Evolutionary conservation across 306 rosid species (phyloP).

Genomic region (Cucumis hystrix): DNA sequence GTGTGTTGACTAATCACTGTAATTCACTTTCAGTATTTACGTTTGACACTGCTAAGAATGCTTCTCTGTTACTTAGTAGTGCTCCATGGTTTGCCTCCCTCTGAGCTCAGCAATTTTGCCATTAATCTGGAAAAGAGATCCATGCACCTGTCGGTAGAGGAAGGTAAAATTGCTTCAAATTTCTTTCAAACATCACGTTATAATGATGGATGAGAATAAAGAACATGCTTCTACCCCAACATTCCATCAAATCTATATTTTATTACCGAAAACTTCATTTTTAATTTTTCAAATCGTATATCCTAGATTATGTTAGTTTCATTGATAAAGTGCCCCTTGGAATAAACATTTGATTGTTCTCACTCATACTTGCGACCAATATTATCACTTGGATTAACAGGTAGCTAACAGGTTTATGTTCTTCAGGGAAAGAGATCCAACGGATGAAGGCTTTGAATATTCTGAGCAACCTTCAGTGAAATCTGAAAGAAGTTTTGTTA

Average conservation of each 20-base stretch:
- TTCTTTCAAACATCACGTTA: background rate
- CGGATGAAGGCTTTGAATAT: slow-evolving; percentile 33
- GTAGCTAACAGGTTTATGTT: background rate
- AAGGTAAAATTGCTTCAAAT: slow-evolving; percentile 20
- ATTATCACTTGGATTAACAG: background rate
- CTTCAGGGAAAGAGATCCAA: slow-evolving; percentile 32
- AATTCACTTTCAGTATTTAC: background rate
- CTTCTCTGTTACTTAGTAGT: slow-evolving; percentile 7
- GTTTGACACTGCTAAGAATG: background rate
- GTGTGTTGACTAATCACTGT: background rate
- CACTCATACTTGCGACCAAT: background rate
- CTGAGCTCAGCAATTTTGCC: slow-evolving; percentile 38
- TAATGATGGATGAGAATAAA: background rate
- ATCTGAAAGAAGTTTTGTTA: background rate
- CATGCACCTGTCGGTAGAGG: slow-evolving; percentile 33
- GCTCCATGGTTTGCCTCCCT: slow-evolving; percentile 22
- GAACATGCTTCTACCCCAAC: background rate
- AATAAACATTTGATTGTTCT: background rate
- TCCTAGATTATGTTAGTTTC: background rate
- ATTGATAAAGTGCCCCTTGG: background rate
- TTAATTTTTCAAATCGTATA: background rate
- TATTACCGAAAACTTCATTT: too few relatives aligned
- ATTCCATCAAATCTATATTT: background rate
- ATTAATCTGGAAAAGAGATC: slow-evolving; percentile 38
- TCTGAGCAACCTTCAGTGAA: slow-evolving; percentile 15